phyloP scores from a whole-genome alignment of 2,329 filamentous ascomycete genomes.

The Pseudocercospora eumusae region DNA sequence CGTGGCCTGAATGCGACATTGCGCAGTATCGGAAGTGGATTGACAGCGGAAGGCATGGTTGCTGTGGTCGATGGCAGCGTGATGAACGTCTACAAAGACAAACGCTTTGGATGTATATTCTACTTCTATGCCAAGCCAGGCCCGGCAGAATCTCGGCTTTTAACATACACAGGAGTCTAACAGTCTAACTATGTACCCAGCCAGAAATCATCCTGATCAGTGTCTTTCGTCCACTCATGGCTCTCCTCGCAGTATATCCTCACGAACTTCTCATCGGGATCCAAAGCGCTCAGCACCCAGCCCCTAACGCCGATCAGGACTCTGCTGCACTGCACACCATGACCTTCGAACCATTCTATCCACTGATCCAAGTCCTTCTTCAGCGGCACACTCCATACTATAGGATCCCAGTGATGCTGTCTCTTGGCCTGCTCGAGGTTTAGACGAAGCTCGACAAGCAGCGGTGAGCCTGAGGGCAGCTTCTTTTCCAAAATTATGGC shows the following conservation, averaged over 20 bases:
- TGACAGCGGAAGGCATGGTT: conserved; percentile 27
- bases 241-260: conserved; percentile 5
- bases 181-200: background rate
- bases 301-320: background rate
- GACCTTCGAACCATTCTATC: background rate
- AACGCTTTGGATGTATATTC: background rate
- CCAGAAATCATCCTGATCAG: conserved; percentile 7
- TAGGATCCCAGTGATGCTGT: conserved; percentile 1
- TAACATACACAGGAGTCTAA: no score
- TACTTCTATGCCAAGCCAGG: background rate
- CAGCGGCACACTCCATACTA: conserved; percentile 4
- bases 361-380: background rate
- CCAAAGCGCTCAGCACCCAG: background rate
- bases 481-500: background rate
- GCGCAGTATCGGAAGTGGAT: conserved; percentile 27
- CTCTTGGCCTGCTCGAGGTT: background rate
- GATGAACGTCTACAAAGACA: background rate
- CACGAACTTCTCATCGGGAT: conserved; percentile 6
- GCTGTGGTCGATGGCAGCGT: background rate
- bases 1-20: conserved; percentile 30
- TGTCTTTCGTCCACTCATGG: conserved; percentile 3
- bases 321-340: background rate
- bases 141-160: background rate
- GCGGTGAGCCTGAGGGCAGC: background rate
- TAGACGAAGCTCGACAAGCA: conserved; percentile 3